Conservation (phyloP, 2,329 filamentous ascomycete genomes). For the Penicillium brevicompactum region DNA sequence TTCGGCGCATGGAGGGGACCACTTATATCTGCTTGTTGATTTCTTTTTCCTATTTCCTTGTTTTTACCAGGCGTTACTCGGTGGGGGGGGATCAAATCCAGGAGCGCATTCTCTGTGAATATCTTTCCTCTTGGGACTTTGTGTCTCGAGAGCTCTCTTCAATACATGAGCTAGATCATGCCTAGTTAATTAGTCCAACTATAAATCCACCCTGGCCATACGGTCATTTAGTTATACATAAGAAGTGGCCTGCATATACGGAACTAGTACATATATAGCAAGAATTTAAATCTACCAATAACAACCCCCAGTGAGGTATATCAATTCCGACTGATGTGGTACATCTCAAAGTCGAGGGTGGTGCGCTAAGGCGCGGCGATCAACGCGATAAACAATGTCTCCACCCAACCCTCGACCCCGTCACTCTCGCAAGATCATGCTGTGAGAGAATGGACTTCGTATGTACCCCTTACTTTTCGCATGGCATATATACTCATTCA, state of each 20-base stretch:
- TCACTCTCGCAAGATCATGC: conserved; percentile 33
- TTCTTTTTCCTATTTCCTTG: neutral
- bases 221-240: too few relatives aligned
- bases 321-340: too few relatives aligned
- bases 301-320: too few relatives aligned
- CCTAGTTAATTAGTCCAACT: neutral
- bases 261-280: too few relatives aligned
- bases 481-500: conserved; percentile 5
- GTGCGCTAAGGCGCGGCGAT: conserved; percentile 11
- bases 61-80: conserved; percentile 10
- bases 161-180: neutral
- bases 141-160: neutral
- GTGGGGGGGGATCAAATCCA: conserved; percentile 13
- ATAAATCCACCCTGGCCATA: neutral
- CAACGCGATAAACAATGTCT: conserved; percentile 22
- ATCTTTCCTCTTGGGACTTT: conserved; percentile 15
- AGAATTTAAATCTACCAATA: neutral
- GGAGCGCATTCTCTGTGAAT: conserved; percentile 31
- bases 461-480: conserved; percentile 23
- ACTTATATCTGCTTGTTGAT: neutral
- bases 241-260: too few relatives aligned
- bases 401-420: conserved; percentile 19
- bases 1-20: conserved; percentile 21
- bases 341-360: neutral
- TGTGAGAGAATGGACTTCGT: conserved; percentile 48